phyloP scores from a whole-genome alignment of 345 rosid species.

The Euclidium syriacum region DNA sequence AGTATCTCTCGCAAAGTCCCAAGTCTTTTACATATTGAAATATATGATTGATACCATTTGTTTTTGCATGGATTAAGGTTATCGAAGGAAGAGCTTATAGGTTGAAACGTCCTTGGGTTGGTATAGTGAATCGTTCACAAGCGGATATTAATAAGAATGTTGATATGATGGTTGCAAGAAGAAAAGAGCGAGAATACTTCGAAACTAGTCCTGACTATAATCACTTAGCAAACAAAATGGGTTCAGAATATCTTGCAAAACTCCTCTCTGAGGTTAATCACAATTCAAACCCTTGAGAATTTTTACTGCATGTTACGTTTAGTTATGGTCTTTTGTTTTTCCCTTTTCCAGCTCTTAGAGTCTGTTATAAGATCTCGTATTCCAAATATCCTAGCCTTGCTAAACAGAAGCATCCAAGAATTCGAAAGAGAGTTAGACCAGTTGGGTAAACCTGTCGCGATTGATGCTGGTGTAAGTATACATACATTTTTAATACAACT shows the following conservation, averaged over 20 bases:
- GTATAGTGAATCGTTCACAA: constrained; percentile 95
- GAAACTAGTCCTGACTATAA: constrained; percentile 88
- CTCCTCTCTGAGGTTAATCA: constrained; percentile 77
- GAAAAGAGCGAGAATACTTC: constrained; percentile 77
- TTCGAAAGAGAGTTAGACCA: constrained; percentile 84
- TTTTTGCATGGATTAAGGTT: constrained; percentile 40
- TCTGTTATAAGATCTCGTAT: constrained; percentile 73
- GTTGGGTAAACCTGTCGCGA: constrained; percentile 84
- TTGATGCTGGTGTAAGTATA: constrained; percentile 83
- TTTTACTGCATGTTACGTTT: too few relatives aligned
- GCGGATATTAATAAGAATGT: constrained; percentile 85
- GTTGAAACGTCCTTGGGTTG: constrained; percentile 88
- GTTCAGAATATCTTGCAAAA: constrained; percentile 92
- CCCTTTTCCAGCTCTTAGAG: constrained; percentile 71
- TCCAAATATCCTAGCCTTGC: constrained; percentile 71
- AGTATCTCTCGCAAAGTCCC: not conserved
- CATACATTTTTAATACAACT: not conserved
- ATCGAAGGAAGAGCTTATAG: constrained; percentile 85
- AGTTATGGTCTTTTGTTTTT: not conserved
- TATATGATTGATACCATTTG: not conserved
- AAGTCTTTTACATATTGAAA: not conserved
- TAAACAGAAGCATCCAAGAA: constrained; percentile 78
- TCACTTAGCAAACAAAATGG: constrained; percentile 83
- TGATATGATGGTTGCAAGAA: constrained; percentile 87
- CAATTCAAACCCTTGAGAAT: not conserved